A percentile compares a stretch with the other conserved stretches of the same genome.
Conservation (phyloP, 177 flowering plant genomes). For the Vitis hybrid region DNA sequence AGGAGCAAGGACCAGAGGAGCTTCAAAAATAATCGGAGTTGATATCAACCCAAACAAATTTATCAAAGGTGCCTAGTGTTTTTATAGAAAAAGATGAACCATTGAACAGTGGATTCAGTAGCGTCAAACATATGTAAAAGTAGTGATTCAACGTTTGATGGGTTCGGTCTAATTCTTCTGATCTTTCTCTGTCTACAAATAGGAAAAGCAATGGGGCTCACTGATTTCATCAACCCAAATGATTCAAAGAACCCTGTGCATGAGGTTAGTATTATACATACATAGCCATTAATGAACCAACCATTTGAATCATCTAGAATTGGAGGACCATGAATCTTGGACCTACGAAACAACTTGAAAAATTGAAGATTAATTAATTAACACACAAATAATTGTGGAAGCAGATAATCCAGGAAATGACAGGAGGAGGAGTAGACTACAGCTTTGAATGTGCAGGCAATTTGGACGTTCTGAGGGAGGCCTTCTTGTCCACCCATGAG, state of each 20-base stretch:
- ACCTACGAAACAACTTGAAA: too few species aligned
- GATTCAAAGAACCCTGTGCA: constrained; percentile 48
- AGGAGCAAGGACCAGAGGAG: constrained; percentile 67
- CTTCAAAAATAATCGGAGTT: constrained; percentile 67
- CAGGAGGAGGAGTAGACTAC: constrained; percentile 72
- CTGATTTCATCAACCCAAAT: constrained; percentile 67
- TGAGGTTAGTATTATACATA: constrained; percentile 41
- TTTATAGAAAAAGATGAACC: too few species aligned
- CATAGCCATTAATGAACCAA: too few species aligned
- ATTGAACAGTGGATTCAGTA: too few species aligned
- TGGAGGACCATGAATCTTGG: too few species aligned
- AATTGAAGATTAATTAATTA: not conserved
- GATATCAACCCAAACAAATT: constrained; percentile 61
- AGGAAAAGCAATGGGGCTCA: constrained; percentile 63
- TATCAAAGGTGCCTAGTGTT: constrained; percentile 35
- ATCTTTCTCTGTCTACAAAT: not conserved
- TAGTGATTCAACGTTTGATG: too few species aligned
- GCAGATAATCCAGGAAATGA: constrained; percentile 67
- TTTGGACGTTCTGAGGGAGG: constrained; percentile 61
- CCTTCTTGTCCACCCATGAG: constrained; percentile 70
- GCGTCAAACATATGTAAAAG: too few species aligned
- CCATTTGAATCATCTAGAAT: too few species aligned
- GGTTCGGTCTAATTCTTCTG: too few species aligned
- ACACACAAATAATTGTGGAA: not conserved
- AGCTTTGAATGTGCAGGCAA: constrained; percentile 81